Conservation (phyloP, 176 grass and related monocot species). For the Oryza brachyantha region DNA sequence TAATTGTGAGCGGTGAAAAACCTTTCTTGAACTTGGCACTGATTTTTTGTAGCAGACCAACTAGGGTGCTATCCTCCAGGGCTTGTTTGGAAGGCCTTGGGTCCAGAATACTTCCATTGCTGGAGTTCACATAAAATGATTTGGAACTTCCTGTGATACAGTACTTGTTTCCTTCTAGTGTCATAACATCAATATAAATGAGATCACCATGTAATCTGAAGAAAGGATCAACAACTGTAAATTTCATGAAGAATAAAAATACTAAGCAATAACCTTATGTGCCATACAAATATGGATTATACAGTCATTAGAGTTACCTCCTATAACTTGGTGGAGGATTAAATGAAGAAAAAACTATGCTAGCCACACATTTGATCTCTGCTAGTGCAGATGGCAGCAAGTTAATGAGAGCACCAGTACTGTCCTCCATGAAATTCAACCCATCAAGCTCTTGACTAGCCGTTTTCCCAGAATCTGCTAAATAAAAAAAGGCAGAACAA, state of each 20-base stretch:
- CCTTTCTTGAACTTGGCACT: constrained; percentile 99
- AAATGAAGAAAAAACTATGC: constrained; percentile 88
- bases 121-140: constrained; percentile 88
- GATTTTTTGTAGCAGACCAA: constrained; percentile 83
- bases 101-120: constrained; percentile 62
- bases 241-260: constrained; percentile 5
- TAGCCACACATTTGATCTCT: constrained; percentile 82
- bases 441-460: constrained; percentile 77
- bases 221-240: constrained; percentile 22
- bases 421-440: constrained; percentile 87
- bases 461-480: constrained; percentile 66
- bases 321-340: constrained; percentile 96
- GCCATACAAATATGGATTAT: neutral
- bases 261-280: neutral
- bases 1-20: constrained; percentile 21
- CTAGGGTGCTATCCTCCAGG: constrained; percentile 71
- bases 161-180: constrained; percentile 83
- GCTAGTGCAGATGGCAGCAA: constrained; percentile 49
- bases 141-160: constrained; percentile 95
- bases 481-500: constrained; percentile 17
- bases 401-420: constrained; percentile 49
- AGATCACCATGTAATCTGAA: constrained; percentile 88
- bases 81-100: constrained; percentile 71
- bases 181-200: constrained; percentile 85
- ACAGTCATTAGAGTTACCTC: constrained; percentile 46